Evolutionary conservation across 495 filamentous ascomycete genomes (phyloP), one percentile per base, ranked within the genome.

Genomic region (Daldinia decipiens): DNA sequence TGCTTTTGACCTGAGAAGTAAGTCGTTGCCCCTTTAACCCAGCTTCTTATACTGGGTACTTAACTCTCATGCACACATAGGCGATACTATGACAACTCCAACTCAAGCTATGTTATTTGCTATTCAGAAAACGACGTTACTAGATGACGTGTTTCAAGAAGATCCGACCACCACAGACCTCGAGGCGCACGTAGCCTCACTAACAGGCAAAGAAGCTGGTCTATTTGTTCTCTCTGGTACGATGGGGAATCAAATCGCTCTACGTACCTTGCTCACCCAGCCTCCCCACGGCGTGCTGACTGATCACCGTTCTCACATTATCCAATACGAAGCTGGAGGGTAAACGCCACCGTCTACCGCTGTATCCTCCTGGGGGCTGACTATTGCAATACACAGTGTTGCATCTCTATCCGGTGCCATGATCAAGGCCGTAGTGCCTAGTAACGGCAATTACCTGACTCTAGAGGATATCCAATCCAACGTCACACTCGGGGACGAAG

Each of bases 61-160:
- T 51, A n/a, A 40, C 15, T 70, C 12, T 47, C 12, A 54, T 19
- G 17, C 12, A 26, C 36, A 53, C 11, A 12, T 76, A 88, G 87
- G 87, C 79, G 94, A 98, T 75, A 92, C 91, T 26, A 87, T 94
- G 81, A 98, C 95, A 7, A 94, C 93, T 0, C 94, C 95, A 1
- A 97, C 93, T 40, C 58, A 83, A 4, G 70, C 89, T 11, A 97
- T 97, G 94, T 89, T 97, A 15, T 79, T 84, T 39, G 85, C 88
- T 1, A 86, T 91, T 68, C 77, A 84, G 66, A 79, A 79, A 9
- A 83, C 84, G 55, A 87, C 87, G 5, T 80, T 93, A 43, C 79
- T 90, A 31, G 94, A 98, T 77, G 94, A 97, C 69, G 93, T 97
- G 68, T 95, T 95, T 78, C 70, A 83, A 45, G 92, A 95, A 79